Percentiles rank a stretch among this genome's conserved stretches.
phyloP scores from a whole-genome alignment of 768 basidiomycete genomes.

The Gymnopilus junonius region DNA sequence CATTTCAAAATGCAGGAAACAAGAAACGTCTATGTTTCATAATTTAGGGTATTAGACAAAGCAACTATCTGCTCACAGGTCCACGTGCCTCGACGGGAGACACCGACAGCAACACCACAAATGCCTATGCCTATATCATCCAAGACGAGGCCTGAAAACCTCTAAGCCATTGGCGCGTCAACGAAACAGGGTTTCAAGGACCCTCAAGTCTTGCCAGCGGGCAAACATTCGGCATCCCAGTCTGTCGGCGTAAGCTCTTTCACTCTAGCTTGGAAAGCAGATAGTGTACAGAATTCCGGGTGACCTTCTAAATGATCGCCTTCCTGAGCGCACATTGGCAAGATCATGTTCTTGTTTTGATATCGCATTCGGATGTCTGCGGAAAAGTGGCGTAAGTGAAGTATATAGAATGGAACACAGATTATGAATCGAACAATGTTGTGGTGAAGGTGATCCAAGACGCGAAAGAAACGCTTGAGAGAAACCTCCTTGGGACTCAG shows the following conservation, averaged over 20 bases:
- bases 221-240: slow-evolving; percentile 68
- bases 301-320: slow-evolving; percentile 71
- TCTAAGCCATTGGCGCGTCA: too few species aligned
- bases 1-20: background rate
- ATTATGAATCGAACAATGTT: slow-evolving; percentile 32
- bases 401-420: background rate
- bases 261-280: slow-evolving; percentile 64
- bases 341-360: slow-evolving; percentile 64
- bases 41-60: background rate
- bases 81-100: background rate
- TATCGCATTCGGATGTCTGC: slow-evolving; percentile 77
- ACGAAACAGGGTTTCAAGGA: background rate
- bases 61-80: background rate
- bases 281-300: slow-evolving; percentile 76
- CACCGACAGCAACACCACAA: background rate
- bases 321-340: slow-evolving; percentile 67
- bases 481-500: slow-evolving; percentile 17
- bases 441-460: slow-evolving; percentile 28
- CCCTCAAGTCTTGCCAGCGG: slow-evolving; percentile 17
- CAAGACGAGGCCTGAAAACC: too few species aligned
- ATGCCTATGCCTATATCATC: background rate
- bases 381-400: background rate
- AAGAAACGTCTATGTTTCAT: background rate
- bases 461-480: slow-evolving; percentile 48
- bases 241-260: slow-evolving; percentile 67